phyloP scores from a whole-genome alignment of 1,139 yeast genomes.

The Nakaseomyces sp. region DNA sequence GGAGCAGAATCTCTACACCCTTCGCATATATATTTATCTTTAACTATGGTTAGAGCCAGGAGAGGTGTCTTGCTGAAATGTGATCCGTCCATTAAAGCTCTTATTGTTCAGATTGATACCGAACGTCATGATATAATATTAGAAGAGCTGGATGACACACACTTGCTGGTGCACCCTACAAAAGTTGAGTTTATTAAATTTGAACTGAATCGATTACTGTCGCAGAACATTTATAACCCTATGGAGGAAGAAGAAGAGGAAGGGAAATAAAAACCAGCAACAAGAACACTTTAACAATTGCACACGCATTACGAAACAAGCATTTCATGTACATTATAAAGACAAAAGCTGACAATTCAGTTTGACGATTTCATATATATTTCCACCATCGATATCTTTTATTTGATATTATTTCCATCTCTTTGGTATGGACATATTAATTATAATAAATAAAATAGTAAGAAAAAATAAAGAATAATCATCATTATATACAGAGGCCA shows the following conservation, averaged over 20 bases:
- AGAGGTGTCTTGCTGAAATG: constrained; percentile 39
- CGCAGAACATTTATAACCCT: constrained; percentile 80
- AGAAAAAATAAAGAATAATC: neutral
- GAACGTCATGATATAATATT: constrained; percentile 57
- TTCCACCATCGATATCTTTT: no score
- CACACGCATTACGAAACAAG: no score
- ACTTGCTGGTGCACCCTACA: constrained; percentile 66
- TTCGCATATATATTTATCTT: no score
- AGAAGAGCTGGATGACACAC: constrained; percentile 85
- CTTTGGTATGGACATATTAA: no score
- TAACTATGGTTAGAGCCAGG: constrained; percentile 30
- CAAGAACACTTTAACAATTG: no score
- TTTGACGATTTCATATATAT: neutral
- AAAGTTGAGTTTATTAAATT: constrained; percentile 67
- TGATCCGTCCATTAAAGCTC: constrained; percentile 87
- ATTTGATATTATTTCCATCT: neutral
- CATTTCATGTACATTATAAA: no score
- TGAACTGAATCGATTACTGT: constrained; percentile 65
- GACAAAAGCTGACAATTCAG: no score
- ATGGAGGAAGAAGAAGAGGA: constrained; percentile 53
- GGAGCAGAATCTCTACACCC: no score
- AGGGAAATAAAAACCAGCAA: constrained; percentile 6
- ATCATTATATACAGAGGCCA: neutral
- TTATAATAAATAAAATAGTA: no score
- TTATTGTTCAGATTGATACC: constrained; percentile 72